Percentiles rank a stretch among this genome's conserved stretches.
Conservation (phyloP, 768 basidiomycete species). For the Tricholoma sp. region DNA sequence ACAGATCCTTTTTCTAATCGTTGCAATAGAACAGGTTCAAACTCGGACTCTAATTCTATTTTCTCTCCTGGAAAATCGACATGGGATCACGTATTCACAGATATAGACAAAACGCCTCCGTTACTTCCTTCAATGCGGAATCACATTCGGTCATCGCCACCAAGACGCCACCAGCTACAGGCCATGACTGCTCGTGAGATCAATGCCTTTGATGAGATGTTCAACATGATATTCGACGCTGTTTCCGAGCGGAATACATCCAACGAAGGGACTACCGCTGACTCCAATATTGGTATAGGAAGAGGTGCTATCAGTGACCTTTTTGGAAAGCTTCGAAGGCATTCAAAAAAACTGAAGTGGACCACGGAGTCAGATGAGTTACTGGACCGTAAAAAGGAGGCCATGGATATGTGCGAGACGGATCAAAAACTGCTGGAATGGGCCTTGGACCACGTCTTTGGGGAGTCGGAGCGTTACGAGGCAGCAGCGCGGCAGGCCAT, state of each 20-base stretch:
- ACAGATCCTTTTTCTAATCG: not conserved
- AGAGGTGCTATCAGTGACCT: slow-evolving; percentile 39
- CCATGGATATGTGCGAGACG: slow-evolving; percentile 62
- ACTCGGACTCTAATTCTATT: slow-evolving; percentile 19
- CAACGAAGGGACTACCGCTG: slow-evolving; percentile 5
- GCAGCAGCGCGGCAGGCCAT: slow-evolving; percentile 38
- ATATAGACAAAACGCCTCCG: slow-evolving; percentile 27
- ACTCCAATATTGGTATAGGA: slow-evolving; percentile 15
- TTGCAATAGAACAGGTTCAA: not conserved
- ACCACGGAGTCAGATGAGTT: slow-evolving; percentile 47
- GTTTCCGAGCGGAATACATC: slow-evolving; percentile 29
- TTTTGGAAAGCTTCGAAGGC: slow-evolving; percentile 50
- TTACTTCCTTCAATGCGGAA: slow-evolving; percentile 14
- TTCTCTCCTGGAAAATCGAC: slow-evolving; percentile 31
- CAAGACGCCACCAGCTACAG: slow-evolving; percentile 31
- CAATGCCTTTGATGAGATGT: slow-evolving; percentile 67
- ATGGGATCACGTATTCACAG: slow-evolving; percentile 53
- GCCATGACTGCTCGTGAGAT: slow-evolving; percentile 67
- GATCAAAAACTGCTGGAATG: slow-evolving; percentile 73
- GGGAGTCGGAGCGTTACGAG: slow-evolving; percentile 46
- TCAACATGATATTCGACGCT: slow-evolving; percentile 63
- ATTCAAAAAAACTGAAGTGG: slow-evolving; percentile 45
- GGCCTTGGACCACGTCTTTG: slow-evolving; percentile 68
- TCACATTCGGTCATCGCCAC: not conserved
- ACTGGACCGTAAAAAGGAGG: slow-evolving; percentile 67